A percentile compares a stretch with the other conserved stretches of the same genome.
Evolutionary conservation across 768 basidiomycete species (phyloP).

Genomic region (Russula brevipes): DNA sequence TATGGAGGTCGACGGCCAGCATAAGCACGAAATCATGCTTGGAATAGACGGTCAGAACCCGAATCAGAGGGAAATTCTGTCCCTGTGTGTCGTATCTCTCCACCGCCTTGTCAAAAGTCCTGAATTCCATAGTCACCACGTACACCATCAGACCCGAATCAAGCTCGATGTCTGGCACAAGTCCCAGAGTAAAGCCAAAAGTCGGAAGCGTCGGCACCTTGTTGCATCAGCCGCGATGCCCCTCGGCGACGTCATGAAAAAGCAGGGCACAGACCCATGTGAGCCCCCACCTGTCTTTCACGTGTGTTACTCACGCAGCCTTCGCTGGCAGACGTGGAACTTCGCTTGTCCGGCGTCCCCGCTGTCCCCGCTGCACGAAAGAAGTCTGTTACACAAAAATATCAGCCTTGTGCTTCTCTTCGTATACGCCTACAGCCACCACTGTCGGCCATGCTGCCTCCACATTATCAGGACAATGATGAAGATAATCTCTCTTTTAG

Average conservation of each 20-base stretch:
- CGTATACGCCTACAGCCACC: constrained; percentile 21
- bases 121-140: constrained; percentile 36
- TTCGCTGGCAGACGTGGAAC: constrained; percentile 15
- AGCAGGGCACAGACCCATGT: constrained; percentile 45
- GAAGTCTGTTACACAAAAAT: constrained; percentile 20
- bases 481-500: constrained; percentile 3
- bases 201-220: constrained; percentile 48
- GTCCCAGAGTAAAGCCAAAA: constrained; percentile 54
- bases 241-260: constrained; percentile 49
- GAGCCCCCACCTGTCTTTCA: constrained; percentile 25
- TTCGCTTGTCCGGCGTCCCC: constrained; percentile 17
- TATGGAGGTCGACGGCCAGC: constrained; percentile 48
- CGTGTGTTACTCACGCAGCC: not conserved
- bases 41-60: constrained; percentile 68
- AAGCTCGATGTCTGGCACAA: constrained; percentile 55
- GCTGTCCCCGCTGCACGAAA: constrained; percentile 10
- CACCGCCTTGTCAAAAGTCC: not conserved
- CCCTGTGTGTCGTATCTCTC: constrained; percentile 43
- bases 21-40: constrained; percentile 51
- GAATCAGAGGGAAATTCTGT: constrained; percentile 51
- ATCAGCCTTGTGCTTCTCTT: constrained; percentile 17
- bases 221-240: constrained; percentile 50
- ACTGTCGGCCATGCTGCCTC: not conserved
- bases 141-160: constrained; percentile 37
- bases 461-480: not conserved